Evolutionary conservation across 1,284 basidiomycete genomes (phyloP), one percentile per base, ranked within the genome.

Genomic region (Tetrapyrgos nigripes): DNA sequence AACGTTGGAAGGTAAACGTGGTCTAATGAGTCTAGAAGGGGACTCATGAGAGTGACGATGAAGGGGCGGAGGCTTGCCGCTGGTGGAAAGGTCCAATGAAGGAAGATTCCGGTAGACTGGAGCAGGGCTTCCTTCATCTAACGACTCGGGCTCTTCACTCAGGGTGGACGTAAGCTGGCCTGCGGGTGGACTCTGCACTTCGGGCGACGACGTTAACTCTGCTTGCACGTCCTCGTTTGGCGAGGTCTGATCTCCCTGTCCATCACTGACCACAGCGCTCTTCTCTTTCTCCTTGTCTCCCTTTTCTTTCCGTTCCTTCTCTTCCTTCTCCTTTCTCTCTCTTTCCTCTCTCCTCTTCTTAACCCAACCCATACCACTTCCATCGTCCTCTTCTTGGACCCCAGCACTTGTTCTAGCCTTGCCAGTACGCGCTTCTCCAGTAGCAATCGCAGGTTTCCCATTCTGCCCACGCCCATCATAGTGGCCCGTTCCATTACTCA

Each of bases 331-430:
- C 69, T 76, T 80, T 55, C 69, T 71, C 74, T 85, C 86, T 53
- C 78, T 76, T 68, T 83, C 77, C 67, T 86, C 86, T 60, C 79
- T 78, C 52, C 89, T 71, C 61, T 69, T 79, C 75, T 77, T 83
- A 23, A 91, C 77, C 91, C 91, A 92, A 1, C 78, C 83, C 83
- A 91, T 85, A 8, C 91, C 91, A 65, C 85, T 86, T 2, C 89
- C 90, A 63, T 92, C 91, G 60, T 91, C 86, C 0, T 83, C 84
- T n/a, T 79, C 81, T 3, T 74, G 78, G 8, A 59, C 66, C 29
- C 61, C 67, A 21, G 59, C 68, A 29, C 60, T n/a, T 64, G 2
- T n/a, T 52, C 21, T 59, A 66, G 33, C 57, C 55, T 45, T 62
- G 10, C 13, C 19, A 56, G n/a, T n/a, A n/a, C n/a, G n/a, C n/a